These are phyloP conservation scores for Emmonsia crescens DNA, from an alignment of 2,329 filamentous ascomycete genomes.

Conservation along the genomic window DNA sequence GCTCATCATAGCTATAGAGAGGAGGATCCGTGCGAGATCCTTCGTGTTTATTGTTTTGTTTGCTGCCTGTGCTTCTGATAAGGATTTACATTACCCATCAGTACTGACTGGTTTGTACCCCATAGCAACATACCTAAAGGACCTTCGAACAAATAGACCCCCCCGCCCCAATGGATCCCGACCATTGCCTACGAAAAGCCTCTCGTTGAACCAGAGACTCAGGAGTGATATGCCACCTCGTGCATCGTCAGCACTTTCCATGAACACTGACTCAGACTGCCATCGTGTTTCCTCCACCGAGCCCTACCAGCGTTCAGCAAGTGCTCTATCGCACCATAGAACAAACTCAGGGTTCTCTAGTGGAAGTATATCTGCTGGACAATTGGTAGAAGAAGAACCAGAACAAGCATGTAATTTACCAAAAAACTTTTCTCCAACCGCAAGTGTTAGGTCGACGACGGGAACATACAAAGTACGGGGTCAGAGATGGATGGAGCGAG, in stretches of 20 bases:
- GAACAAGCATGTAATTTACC: slow-evolving; percentile 19
- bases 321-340: slow-evolving; percentile 32
- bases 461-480: slow-evolving; percentile 44
- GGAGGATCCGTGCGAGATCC: neutral
- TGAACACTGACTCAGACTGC: slow-evolving; percentile 18
- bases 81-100: neutral
- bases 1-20: neutral
- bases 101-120: slow-evolving; percentile 1
- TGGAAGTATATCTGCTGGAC: slow-evolving; percentile 21
- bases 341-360: slow-evolving; percentile 18
- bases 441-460: slow-evolving; percentile 22
- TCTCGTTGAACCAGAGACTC: slow-evolving; percentile 17
- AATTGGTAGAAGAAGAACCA: slow-evolving; percentile 29
- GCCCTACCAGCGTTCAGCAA: slow-evolving; percentile 27
- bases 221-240: slow-evolving; percentile 28
- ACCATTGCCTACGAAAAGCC: slow-evolving; percentile 44
- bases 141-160: slow-evolving; percentile 47
- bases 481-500: slow-evolving; percentile 46
- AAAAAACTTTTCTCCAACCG: slow-evolving; percentile 29
- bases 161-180: slow-evolving; percentile 50
- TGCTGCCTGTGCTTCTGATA: slow-evolving; percentile 11
- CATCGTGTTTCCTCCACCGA: slow-evolving; percentile 14
- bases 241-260: slow-evolving; percentile 35
- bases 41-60: neutral
- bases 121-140: slow-evolving; percentile 48